phyloP scores from a whole-genome alignment of 2,329 filamentous ascomycete genomes.

The Colletotrichum sp. region DNA sequence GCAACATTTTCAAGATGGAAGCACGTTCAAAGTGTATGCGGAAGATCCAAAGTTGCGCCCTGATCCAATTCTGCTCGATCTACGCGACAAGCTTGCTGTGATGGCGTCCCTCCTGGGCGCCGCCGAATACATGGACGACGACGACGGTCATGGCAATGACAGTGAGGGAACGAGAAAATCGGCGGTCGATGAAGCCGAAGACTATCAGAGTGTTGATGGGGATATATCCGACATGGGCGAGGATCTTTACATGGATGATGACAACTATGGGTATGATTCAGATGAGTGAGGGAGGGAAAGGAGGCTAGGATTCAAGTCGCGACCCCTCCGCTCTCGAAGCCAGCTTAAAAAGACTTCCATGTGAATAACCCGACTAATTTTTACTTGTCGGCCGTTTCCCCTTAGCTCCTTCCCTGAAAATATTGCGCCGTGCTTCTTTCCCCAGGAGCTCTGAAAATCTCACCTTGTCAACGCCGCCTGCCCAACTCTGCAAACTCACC shows the following conservation, averaged over 20 bases:
- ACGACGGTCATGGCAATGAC: neutral
- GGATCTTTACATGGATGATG: neutral
- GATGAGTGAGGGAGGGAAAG: neutral
- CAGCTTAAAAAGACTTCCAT: fast-evolving
- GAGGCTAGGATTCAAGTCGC: neutral
- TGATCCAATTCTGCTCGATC: neutral
- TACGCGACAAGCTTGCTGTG: neutral
- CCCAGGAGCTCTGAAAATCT: neutral
- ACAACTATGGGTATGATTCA: neutral
- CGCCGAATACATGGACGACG: neutral
- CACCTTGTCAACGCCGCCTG: neutral
- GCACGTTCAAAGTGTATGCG: neutral
- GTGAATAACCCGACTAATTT: neutral
- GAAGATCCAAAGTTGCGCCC: neutral
- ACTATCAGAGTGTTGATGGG: neutral
- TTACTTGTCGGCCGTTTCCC: fast-evolving
- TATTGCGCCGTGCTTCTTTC: fast-evolving
- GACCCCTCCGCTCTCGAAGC: neutral
- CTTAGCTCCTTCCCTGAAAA: neutral
- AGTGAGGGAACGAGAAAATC: neutral
- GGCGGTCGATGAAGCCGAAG: neutral
- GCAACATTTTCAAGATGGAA: neutral
- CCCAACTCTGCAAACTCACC: neutral
- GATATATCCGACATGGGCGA: neutral
- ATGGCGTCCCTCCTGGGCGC: neutral